Evolutionary conservation across 164 flowering plant genomes (phyloP).

Genomic region (Platanus orientalis): DNA sequence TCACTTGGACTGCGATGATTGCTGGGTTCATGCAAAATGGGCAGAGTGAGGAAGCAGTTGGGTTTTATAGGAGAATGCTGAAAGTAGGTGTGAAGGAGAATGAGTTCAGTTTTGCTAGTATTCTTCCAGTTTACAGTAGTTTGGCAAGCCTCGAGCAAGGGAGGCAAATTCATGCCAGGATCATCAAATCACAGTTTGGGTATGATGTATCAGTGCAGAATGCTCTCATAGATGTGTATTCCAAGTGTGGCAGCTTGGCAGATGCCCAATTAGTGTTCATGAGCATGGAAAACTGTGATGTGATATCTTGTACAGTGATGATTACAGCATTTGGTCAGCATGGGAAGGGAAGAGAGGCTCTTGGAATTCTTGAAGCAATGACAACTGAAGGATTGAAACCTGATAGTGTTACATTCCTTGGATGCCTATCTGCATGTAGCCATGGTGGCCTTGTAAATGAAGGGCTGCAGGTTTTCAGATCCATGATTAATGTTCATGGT

Average conservation of each 20-base stretch:
- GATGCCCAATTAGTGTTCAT: conserved; percentile 27
- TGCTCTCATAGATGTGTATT: conserved; percentile 34
- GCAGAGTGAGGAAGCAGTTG: conserved; percentile 22
- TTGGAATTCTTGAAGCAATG: conserved; percentile 29
- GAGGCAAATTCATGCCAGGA: conserved; percentile 31
- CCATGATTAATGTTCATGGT: conserved; percentile 24
- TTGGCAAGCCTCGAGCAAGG: conserved; percentile 30
- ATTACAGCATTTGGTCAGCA: conserved; percentile 35
- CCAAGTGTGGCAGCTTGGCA: conserved; percentile 29
- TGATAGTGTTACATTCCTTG: conserved; percentile 35
- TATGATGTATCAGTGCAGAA: conserved; percentile 24
- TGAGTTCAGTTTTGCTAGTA: conserved; percentile 30
- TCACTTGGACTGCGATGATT: conserved; percentile 30
- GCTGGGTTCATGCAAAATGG: conserved; percentile 27
- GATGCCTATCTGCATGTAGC: conserved; percentile 36
- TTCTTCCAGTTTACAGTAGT: conserved; percentile 23
- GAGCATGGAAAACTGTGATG: conserved; percentile 30
- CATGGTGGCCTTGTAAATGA: conserved; percentile 38
- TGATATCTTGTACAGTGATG: conserved; percentile 36
- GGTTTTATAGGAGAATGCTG: conserved; percentile 21
- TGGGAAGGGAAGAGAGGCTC: conserved; percentile 38
- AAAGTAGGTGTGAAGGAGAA: conserved; percentile 24
- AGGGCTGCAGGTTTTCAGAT: conserved; percentile 28
- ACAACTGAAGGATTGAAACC: conserved; percentile 24
- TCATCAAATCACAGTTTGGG: conserved; percentile 14